Conservation (phyloP, 2,329 filamentous ascomycete genomes). For the Epichloe gansuensis region DNA sequence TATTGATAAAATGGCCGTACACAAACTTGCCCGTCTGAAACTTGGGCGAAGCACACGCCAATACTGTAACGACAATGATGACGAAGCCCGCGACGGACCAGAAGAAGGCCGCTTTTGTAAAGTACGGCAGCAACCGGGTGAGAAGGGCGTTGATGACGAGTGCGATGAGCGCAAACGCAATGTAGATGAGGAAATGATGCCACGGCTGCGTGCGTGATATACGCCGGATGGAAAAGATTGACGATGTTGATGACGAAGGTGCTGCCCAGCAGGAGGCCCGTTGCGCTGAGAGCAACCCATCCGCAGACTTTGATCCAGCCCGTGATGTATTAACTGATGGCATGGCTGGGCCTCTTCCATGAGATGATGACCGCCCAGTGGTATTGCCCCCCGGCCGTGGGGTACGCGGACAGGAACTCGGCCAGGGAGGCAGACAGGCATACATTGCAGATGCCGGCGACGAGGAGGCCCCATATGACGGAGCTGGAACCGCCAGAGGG, state of each 20-base stretch:
- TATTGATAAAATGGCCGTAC: slow-evolving; percentile 54
- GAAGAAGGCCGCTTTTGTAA: slow-evolving; percentile 57
- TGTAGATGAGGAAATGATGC: slow-evolving; percentile 64
- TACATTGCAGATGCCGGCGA: slow-evolving; percentile 54
- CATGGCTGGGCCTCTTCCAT: slow-evolving; percentile 45
- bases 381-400: slow-evolving; percentile 49
- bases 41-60: slow-evolving; percentile 52
- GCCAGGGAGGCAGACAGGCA: slow-evolving; percentile 56
- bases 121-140: slow-evolving; percentile 40
- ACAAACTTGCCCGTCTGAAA: slow-evolving; percentile 54
- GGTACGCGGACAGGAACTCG: slow-evolving; percentile 56
- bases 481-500: slow-evolving; percentile 58
- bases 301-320: slow-evolving; percentile 64
- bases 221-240: slow-evolving; percentile 44
- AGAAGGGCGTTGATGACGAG: slow-evolving; percentile 54
- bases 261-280: slow-evolving; percentile 53
- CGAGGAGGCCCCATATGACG: slow-evolving; percentile 57
- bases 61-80: slow-evolving; percentile 55
- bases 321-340: slow-evolving; percentile 56
- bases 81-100: slow-evolving; percentile 59
- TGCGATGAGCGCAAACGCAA: slow-evolving; percentile 47
- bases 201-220: slow-evolving; percentile 45
- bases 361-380: slow-evolving; percentile 58
- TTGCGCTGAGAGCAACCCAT: slow-evolving; percentile 57
- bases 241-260: slow-evolving; percentile 55